phyloP scores from a whole-genome alignment of 2,329 filamentous ascomycete species.

The Colletotrichum zoysiae region DNA sequence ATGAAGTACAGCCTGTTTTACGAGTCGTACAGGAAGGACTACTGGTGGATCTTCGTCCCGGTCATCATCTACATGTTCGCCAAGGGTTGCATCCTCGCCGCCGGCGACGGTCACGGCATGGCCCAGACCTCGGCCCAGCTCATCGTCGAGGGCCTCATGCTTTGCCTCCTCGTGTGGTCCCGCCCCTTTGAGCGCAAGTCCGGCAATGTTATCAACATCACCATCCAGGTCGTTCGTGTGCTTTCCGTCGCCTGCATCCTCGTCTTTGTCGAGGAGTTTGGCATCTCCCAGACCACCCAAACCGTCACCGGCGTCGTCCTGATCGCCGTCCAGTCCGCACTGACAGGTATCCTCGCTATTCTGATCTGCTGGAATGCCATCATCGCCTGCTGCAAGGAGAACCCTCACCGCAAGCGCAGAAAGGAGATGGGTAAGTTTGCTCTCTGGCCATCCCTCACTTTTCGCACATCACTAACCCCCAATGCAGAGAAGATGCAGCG shows the following conservation, averaged over 20 bases:
- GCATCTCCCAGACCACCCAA: constrained; percentile 90
- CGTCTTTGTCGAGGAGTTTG: constrained; percentile 93
- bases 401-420: constrained; percentile 88
- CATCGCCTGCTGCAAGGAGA: constrained; percentile 84
- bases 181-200: constrained; percentile 89
- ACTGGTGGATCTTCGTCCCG: constrained; percentile 98
- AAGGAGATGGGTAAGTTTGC: constrained; percentile 86
- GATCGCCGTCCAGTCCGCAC: constrained; percentile 87
- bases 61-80: constrained; percentile 90
- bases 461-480: constrained; percentile 46
- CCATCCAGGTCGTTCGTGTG: constrained; percentile 89
- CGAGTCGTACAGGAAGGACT: constrained; percentile 91
- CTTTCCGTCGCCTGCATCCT: constrained; percentile 90
- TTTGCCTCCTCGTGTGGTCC: constrained; percentile 83
- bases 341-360: constrained; percentile 87
- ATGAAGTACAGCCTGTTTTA: constrained; percentile 98
- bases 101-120: constrained; percentile 86
- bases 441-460: not conserved
- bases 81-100: constrained; percentile 88
- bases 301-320: constrained; percentile 94
- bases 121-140: constrained; percentile 84
- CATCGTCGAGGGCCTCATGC: constrained; percentile 83
- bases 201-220: constrained; percentile 92
- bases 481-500: constrained; percentile 78
- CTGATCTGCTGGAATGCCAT: constrained; percentile 91